These are phyloP conservation scores for Talaromyces sp. DNA, from an alignment of 2,329 filamentous ascomycete species.

Conservation along the genomic window DNA sequence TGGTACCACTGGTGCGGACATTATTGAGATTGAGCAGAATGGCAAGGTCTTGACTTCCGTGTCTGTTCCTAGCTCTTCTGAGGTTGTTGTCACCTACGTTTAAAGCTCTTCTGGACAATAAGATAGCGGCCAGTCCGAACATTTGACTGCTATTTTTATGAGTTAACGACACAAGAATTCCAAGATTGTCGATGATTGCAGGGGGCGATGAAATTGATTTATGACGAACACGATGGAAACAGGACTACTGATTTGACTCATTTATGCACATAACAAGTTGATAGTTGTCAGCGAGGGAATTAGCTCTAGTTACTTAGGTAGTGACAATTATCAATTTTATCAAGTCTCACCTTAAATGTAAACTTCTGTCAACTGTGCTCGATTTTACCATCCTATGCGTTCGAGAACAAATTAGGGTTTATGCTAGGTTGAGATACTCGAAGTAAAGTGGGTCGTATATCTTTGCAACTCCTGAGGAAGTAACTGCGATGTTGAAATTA, in stretches of 20 bases:
- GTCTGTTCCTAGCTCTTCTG: conserved; percentile 21
- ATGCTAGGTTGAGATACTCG: no score
- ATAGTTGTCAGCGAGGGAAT: neutral
- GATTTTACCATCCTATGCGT: no score
- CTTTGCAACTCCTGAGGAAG: no score
- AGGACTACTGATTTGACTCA: neutral
- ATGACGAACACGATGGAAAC: neutral
- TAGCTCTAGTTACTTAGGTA: neutral
- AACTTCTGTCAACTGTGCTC: no score
- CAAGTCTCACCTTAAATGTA: neutral
- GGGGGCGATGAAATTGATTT: neutral
- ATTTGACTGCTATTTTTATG: neutral
- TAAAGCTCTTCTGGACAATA: neutral
- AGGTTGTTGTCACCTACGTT: conserved; percentile 24
- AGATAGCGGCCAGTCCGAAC: neutral
- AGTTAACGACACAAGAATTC: neutral
- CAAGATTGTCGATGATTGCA: neutral
- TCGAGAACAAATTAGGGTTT: no score
- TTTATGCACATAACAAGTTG: neutral
- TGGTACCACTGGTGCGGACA: conserved; percentile 34
- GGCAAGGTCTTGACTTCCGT: conserved; percentile 31
- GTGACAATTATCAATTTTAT: neutral
- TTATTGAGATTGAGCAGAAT: conserved; percentile 46
- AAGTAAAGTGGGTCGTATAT: no score
- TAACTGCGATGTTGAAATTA: no score